Conservation (phyloP, 1,284 basidiomycete species). For the Marasmius oreades region DNA sequence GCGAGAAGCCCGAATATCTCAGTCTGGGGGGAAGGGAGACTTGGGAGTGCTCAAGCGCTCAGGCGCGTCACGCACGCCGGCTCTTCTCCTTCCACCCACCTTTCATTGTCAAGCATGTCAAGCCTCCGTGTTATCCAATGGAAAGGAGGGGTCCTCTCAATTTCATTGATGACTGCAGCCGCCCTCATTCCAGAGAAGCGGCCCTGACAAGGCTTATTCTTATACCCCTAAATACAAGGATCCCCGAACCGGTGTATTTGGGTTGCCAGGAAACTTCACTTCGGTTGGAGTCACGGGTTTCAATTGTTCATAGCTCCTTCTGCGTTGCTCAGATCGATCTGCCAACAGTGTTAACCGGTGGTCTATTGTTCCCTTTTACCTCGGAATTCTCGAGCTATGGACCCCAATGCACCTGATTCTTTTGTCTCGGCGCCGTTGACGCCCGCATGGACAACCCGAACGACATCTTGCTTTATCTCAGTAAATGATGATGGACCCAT, state of each 20-base stretch:
- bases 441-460: not conserved
- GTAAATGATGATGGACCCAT: not conserved
- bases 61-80: too few species aligned
- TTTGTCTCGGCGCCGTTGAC: not conserved
- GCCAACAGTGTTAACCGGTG: not conserved
- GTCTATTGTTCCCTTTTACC: not conserved
- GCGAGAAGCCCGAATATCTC: not conserved
- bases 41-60: too few species aligned
- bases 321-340: not conserved
- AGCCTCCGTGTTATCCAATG: too few species aligned
- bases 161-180: too few species aligned
- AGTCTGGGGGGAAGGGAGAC: too few species aligned
- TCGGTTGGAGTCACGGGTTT: not conserved
- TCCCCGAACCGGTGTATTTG: not conserved
- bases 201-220: too few species aligned
- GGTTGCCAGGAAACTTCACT: not conserved
- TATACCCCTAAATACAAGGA: too few species aligned
- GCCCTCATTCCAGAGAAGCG: too few species aligned
- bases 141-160: too few species aligned
- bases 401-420: not conserved
- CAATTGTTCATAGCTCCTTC: not conserved
- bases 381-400: not conserved
- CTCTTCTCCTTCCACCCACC: too few species aligned
- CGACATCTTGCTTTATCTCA: slow-evolving; percentile 1
- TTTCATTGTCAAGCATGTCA: too few species aligned